These are phyloP conservation scores for Magnaporthiopsis incrustans DNA, from an alignment of 2,329 filamentous ascomycete genomes.

Conservation along the genomic window DNA sequence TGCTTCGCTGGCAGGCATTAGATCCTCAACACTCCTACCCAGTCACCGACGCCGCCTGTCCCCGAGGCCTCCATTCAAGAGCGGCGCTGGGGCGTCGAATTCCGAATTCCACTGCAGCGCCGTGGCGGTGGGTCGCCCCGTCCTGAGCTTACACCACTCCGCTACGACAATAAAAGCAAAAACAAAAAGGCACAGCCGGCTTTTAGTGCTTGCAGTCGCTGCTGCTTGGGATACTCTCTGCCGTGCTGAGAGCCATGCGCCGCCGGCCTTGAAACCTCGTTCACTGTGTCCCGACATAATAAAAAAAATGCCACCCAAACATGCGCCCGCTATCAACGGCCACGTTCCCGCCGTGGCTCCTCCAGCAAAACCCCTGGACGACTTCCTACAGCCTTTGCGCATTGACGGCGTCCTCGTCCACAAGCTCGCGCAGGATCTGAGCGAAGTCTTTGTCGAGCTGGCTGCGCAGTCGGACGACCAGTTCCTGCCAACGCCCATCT, in stretches of 20 bases:
- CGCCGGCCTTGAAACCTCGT: neutral
- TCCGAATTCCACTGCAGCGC: neutral
- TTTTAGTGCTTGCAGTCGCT: neutral
- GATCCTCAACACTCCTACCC: too few relatives aligned
- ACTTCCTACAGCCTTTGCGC: conserved; percentile 43
- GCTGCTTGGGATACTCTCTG: neutral
- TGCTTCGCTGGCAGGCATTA: too few relatives aligned
- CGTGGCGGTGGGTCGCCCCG: neutral
- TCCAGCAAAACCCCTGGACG: conserved; percentile 19
- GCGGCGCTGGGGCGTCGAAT: neutral
- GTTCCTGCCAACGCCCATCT: conserved; percentile 54
- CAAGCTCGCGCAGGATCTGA: conserved; percentile 38
- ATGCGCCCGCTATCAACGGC: neutral
- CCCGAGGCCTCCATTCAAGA: neutral
- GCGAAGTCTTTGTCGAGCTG: conserved; percentile 37
- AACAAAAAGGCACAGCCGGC: conserved; percentile 3
- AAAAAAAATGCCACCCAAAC: neutral
- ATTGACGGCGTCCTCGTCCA: conserved; percentile 39
- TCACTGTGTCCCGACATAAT: neutral
- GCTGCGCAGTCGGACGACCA: conserved; percentile 45
- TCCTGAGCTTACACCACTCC: neutral
- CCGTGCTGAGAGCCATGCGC: neutral
- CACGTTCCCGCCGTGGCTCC: neutral
- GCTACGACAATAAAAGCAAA: neutral
- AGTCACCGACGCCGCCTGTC: too few relatives aligned